A percentile compares a stretch with the other conserved stretches of the same genome.
Evolutionary conservation across 1,284 basidiomycete species (phyloP).

Genomic region (Porodaedalea pini): DNA sequence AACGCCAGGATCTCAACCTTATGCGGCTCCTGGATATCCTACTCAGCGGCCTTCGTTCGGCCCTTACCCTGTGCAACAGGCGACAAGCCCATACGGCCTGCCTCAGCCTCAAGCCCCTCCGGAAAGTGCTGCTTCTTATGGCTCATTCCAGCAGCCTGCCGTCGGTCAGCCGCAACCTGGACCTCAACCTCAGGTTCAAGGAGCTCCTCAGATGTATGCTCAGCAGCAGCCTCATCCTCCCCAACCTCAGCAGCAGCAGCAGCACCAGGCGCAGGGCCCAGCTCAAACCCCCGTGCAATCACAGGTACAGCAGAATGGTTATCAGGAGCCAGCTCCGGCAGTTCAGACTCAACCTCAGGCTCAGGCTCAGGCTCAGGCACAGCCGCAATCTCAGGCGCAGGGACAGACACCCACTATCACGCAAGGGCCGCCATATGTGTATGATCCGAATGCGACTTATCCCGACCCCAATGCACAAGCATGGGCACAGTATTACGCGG

Average conservation of each 20-base stretch:
- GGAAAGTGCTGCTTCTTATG: slow-evolving; percentile 6
- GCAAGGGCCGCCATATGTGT: slow-evolving; percentile 64
- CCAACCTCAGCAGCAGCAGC: slow-evolving; percentile 24
- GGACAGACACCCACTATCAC: slow-evolving; percentile 24
- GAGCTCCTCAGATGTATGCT: slow-evolving; percentile 22
- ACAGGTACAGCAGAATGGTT: slow-evolving; percentile 27
- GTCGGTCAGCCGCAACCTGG: slow-evolving; percentile 25
- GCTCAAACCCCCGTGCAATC: slow-evolving; percentile 27
- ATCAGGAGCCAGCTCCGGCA: slow-evolving; percentile 17
- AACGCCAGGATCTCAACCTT: slow-evolving; percentile 27
- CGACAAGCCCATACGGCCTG: slow-evolving; percentile 6
- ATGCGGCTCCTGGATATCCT: slow-evolving; percentile 32
- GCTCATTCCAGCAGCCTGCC: slow-evolving; percentile 15
- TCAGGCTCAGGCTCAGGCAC: slow-evolving; percentile 26
- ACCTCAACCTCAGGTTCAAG: slow-evolving; percentile 26
- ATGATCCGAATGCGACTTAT: slow-evolving; percentile 61
- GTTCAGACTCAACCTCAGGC: slow-evolving; percentile 18
- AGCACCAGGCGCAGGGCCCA: slow-evolving; percentile 25
- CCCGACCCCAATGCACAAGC: slow-evolving; percentile 71
- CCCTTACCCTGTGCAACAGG: slow-evolving; percentile 19
- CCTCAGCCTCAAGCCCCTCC: not conserved
- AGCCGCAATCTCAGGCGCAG: slow-evolving; percentile 27
- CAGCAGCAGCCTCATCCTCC: slow-evolving; percentile 3
- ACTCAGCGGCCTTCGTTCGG: slow-evolving; percentile 31
- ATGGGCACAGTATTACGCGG: slow-evolving; percentile 77